A percentile compares a stretch with the other conserved stretches of the same genome.
phyloP scores from a whole-genome alignment of 352 stramenopile genomes.

The Blastocystis sp. region DNA sequence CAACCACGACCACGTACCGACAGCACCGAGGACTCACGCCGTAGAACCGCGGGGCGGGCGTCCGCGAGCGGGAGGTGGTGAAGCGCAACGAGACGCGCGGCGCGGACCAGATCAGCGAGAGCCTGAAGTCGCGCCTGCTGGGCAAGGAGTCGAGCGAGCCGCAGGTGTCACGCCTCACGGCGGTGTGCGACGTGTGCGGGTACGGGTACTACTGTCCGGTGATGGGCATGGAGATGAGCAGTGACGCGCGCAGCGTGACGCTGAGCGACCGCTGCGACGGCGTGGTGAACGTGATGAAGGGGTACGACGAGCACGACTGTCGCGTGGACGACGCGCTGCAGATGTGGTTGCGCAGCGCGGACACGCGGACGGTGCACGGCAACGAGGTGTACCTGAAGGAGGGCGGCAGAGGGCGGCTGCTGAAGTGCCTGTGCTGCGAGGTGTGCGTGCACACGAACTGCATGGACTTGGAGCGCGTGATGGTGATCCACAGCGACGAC shows the following conservation, averaged over 20 bases:
- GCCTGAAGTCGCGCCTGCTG: not conserved
- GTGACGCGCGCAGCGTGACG: not conserved
- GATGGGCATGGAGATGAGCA: not conserved
- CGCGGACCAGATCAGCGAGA: not conserved
- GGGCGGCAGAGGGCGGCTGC: not conserved
- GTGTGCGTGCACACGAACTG: not conserved
- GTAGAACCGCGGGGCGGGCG: not conserved
- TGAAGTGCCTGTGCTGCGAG: not conserved
- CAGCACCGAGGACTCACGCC: not conserved
- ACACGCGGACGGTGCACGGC: not conserved
- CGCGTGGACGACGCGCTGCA: not conserved
- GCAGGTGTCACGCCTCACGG: not conserved
- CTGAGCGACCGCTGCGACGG: not conserved
- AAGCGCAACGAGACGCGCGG: not conserved
- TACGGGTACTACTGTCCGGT: conserved; percentile 30
- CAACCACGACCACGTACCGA: not conserved
- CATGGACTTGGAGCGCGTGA: not conserved
- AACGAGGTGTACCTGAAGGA: conserved; percentile 3
- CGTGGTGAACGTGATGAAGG: not conserved
- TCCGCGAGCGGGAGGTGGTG: not conserved
- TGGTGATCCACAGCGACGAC: not conserved
- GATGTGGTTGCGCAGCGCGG: not conserved
- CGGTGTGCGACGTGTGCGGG: conserved; percentile 9
- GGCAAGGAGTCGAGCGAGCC: not conserved
- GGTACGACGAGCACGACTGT: not conserved